Evolutionary conservation across 495 filamentous ascomycete genomes (phyloP), one percentile per base, ranked within the genome.

Genomic region (Pyronema domesticum): DNA sequence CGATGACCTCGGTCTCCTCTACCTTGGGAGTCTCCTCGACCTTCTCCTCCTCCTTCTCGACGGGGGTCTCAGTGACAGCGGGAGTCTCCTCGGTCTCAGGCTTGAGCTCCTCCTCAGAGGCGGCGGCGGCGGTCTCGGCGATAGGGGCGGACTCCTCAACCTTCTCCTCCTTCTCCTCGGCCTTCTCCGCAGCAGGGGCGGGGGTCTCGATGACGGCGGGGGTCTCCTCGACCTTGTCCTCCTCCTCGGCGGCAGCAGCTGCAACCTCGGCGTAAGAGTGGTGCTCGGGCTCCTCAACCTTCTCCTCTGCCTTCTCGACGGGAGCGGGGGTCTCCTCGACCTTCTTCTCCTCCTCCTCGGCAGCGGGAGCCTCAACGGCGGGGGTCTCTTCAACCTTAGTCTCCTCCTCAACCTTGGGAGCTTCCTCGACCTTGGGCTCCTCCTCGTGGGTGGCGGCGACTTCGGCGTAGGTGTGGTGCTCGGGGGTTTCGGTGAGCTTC

Each of bases 111-210:
- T 65, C 63, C 46, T 58, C 54, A 9, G 17, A 1, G 6, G 49
- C 23, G 23, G 23, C 9, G 17, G 51, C 54, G 15, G 34, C 54
- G 18, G 34, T 17, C 37, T 46, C 45, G 23, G 6, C 14, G 37
- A 46, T 40, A 15, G 40, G 33, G 23, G 62, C 68, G n/a, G 69
- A 66, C 33, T 71, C 62, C 57, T 78, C 74, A 0, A 68, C 74
- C 18, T 73, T 54, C 36, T 35, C 33, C 9, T 10, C 34, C 15
- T 34, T n/a, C 19, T 53, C 35, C 45, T 55, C 23, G 13, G 15
- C 52, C 19, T 35, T 13, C 10, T 30, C 23, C 5, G 1, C 23
- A 2, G 23, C 23, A 30, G 23, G 23, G 23, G 23, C 23, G 23
- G 14, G 18, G 17, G 15, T 7, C 4, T 39, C 50, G 30, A 48